Evolutionary conservation across 2,329 filamentous ascomycete species (phyloP), one percentile per base, ranked within the genome.

Genomic region (Penicillium sp.): DNA sequence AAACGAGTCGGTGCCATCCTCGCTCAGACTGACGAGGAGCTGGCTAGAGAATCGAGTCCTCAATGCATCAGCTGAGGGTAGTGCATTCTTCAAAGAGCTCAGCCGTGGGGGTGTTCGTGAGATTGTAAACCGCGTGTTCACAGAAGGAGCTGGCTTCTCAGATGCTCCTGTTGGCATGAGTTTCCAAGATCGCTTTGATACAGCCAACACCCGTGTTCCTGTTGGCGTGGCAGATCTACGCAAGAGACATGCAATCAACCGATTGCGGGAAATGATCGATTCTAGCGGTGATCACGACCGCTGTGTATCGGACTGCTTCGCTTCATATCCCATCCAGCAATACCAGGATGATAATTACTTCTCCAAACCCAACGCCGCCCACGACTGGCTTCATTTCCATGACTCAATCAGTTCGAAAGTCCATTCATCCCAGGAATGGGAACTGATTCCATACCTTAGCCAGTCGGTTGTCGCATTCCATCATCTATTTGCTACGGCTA

Each of bases 381-480:
- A 96, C 73, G 93, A 97, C 69, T 99, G 94, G 94, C 84, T 99
- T 55, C 82, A 96, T 73, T 97, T 99, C 75, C 90, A 97, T 74
- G 94, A 97, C 68, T 80, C 81, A 0, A 87, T 96, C 61, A 91
- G 91, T 25, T 87, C 88, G 0, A 86, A 88, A 39, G 83, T 97
- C 1, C 96, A 88, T 70, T 79, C 86, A n/a, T 87, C 85, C 58
- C 93, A 97, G 72, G 93, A 96, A 55, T 99, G 94, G 90, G 94
- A 99, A 74, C 79, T 99, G 17, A 85, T 84, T 0, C 88, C 91
- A 0, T 99, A 99, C 72, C 83, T 97, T 49, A 90, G 88, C 67
- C 90, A 94, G 65, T 88, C 93, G 0, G 84, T 94, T 17, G 83
- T 97, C 1, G 94, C 91, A 4, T 97, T 96, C 70, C 96, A 99